phyloP scores from a whole-genome alignment of 257 asterid species.

The Asclepias syriaca region DNA sequence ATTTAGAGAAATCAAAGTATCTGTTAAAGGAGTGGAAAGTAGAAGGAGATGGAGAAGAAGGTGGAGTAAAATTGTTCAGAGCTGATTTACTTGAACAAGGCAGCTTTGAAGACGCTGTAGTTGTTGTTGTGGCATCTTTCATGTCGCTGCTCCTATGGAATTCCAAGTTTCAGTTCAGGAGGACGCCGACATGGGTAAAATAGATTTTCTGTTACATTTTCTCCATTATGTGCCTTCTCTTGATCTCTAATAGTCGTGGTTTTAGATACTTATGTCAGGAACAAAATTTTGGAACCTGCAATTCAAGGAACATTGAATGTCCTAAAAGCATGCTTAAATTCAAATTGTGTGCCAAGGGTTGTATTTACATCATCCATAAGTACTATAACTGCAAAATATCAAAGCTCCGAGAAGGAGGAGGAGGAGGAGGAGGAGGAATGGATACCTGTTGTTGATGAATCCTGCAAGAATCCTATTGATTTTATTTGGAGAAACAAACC shows the following conservation, averaged over 20 bases:
- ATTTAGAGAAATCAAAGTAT: slow-evolving; percentile 57
- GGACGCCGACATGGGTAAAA: slow-evolving; percentile 21
- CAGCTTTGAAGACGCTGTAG: slow-evolving; percentile 78
- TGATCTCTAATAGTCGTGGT: background rate
- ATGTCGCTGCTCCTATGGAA: slow-evolving; percentile 90
- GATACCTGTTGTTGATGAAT: slow-evolving; percentile 59
- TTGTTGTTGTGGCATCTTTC: slow-evolving; percentile 78
- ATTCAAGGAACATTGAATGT: slow-evolving; percentile 59
- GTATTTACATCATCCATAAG: slow-evolving; percentile 79
- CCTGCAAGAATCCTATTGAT: slow-evolving; percentile 44
- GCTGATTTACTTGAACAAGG: slow-evolving; percentile 79
- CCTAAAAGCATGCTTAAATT: slow-evolving; percentile 58
- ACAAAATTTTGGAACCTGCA: slow-evolving; percentile 56
- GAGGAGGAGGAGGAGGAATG: slow-evolving; percentile 51
- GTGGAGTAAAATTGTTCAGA: slow-evolving; percentile 47
- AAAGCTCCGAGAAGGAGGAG: slow-evolving; percentile 32
- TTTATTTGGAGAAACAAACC: slow-evolving; percentile 58
- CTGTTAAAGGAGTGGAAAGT: slow-evolving; percentile 43
- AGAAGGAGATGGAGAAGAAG: slow-evolving; percentile 35
- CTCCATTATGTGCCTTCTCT: too few species aligned
- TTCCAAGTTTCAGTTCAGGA: slow-evolving; percentile 38
- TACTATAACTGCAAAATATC: slow-evolving; percentile 72
- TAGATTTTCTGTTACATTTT: too few species aligned
- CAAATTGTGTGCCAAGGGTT: slow-evolving; percentile 40
- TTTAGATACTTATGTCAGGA: slow-evolving; percentile 46